Conservation (phyloP, 1,284 basidiomycete species). For the Cutaneotrichosporon arboriforme region DNA sequence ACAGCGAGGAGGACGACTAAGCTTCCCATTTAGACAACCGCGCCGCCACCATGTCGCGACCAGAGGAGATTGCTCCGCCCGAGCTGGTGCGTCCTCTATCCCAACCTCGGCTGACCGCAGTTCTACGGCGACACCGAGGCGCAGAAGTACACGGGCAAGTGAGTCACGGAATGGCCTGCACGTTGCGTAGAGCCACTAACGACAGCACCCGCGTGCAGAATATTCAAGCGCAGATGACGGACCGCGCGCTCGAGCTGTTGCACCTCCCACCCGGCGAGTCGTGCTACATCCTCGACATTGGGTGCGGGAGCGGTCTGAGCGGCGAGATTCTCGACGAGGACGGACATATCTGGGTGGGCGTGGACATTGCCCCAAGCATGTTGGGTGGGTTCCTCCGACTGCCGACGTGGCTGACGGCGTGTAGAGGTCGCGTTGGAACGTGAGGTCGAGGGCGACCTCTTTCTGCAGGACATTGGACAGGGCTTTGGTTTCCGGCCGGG, state of each 20-base stretch:
- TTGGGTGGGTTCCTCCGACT: slow-evolving; percentile 58
- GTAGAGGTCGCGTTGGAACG: slow-evolving; percentile 88
- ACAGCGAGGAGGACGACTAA: too few species aligned
- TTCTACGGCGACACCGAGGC: slow-evolving; percentile 97
- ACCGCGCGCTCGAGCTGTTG: slow-evolving; percentile 86
- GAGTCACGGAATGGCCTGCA: slow-evolving; percentile 26
- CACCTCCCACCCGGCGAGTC: slow-evolving; percentile 69
- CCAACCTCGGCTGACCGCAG: slow-evolving; percentile 9
- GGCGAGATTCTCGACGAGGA: slow-evolving; percentile 91
- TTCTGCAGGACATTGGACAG: slow-evolving; percentile 87
- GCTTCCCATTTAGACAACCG: slow-evolving; percentile 9
- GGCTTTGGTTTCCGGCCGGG: slow-evolving; percentile 93
- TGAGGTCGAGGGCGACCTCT: slow-evolving; percentile 88
- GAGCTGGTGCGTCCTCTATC: slow-evolving; percentile 59
- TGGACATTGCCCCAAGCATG: slow-evolving; percentile 96
- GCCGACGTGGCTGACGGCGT: slow-evolving; percentile 1
- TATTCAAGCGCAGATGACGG: slow-evolving; percentile 97
- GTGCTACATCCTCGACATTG: slow-evolving; percentile 87
- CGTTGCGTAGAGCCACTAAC: neutral
- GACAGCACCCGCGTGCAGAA: slow-evolving; percentile 74
- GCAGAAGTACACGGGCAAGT: slow-evolving; percentile 96
- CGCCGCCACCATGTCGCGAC: slow-evolving; percentile 69
- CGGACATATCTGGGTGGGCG: slow-evolving; percentile 89
- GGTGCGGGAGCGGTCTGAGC: slow-evolving; percentile 95
- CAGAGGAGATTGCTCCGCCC: slow-evolving; percentile 91